Evolutionary conservation across 2,329 filamentous ascomycete genomes (phyloP).

Genomic region (Oidium heveae): DNA sequence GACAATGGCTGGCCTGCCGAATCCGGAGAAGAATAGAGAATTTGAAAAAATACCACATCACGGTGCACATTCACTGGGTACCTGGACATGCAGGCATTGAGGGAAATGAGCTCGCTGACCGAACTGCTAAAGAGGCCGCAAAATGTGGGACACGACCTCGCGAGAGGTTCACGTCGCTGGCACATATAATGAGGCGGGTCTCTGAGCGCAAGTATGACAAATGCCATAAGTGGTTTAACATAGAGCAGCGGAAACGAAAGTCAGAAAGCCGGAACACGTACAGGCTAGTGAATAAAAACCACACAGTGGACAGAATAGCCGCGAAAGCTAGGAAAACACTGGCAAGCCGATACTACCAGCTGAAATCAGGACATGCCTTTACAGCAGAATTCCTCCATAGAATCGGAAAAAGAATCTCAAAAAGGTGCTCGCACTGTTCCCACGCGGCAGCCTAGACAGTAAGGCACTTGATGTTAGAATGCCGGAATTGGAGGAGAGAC

Average conservation of each 20-base stretch:
- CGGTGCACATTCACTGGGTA: no score
- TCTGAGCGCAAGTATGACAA: not conserved
- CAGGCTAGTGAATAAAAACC: no score
- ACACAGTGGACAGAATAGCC: no score
- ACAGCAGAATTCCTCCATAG: not conserved
- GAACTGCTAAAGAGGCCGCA: no score
- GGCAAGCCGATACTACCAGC: not conserved
- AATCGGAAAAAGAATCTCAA: not conserved
- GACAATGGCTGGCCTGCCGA: not conserved
- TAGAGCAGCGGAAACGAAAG: no score
- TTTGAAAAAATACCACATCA: no score
- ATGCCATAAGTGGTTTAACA: no score
- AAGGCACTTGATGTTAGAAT: not conserved
- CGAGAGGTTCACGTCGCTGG: no score
- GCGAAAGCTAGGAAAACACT: not conserved
- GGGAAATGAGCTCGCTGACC: no score
- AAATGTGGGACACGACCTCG: not conserved
- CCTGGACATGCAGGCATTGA: no score
- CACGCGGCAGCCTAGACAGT: not conserved
- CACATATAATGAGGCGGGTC: no score
- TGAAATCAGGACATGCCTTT: not conserved
- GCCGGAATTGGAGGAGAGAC: not conserved
- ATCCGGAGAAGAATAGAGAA: not conserved
- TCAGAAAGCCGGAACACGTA: no score
- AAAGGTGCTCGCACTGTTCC: not conserved